Evolutionary conservation across 1,139 yeast genomes (phyloP).

Genomic region (Yamadazyma trypodendri): DNA sequence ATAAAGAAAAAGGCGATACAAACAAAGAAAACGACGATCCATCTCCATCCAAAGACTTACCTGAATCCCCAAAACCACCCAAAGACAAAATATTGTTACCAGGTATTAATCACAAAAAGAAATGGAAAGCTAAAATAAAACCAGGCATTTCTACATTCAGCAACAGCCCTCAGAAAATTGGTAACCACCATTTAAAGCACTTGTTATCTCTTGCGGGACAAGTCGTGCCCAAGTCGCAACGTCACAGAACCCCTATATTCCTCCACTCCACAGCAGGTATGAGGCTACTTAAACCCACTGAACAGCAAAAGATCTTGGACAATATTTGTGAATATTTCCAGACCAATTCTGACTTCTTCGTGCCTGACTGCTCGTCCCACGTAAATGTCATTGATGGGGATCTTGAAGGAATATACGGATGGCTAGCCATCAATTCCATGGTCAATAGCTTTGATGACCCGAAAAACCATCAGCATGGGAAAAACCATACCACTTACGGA

Average conservation of each 20-base stretch:
- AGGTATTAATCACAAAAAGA: conserved; percentile 39
- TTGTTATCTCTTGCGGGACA: conserved; percentile 55
- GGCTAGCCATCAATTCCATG: conserved; percentile 75
- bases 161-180: conserved; percentile 51
- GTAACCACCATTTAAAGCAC: conserved; percentile 56
- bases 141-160: conserved; percentile 70
- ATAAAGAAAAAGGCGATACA: conserved; percentile 6
- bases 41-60: too few species aligned
- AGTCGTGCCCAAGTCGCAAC: conserved; percentile 67
- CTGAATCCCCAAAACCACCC: too few species aligned
- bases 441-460: conserved; percentile 58
- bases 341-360: conserved; percentile 52
- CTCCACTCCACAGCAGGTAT: conserved; percentile 82
- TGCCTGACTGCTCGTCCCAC: conserved; percentile 59
- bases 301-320: conserved; percentile 51
- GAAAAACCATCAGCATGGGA: conserved; percentile 47
- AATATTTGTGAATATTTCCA: conserved; percentile 57
- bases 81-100: conserved; percentile 29
- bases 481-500: conserved; percentile 64
- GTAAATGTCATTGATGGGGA: conserved; percentile 74
- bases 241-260: conserved; percentile 71
- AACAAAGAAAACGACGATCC: too few species aligned
- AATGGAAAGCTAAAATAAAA: conserved; percentile 59
- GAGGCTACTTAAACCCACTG: conserved; percentile 59
- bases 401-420: conserved; percentile 77